Percentiles rank a stretch among this genome's conserved stretches.
Conservation (phyloP, 2,329 filamentous ascomycete species). For the Phyllosticta citrichinensis region DNA sequence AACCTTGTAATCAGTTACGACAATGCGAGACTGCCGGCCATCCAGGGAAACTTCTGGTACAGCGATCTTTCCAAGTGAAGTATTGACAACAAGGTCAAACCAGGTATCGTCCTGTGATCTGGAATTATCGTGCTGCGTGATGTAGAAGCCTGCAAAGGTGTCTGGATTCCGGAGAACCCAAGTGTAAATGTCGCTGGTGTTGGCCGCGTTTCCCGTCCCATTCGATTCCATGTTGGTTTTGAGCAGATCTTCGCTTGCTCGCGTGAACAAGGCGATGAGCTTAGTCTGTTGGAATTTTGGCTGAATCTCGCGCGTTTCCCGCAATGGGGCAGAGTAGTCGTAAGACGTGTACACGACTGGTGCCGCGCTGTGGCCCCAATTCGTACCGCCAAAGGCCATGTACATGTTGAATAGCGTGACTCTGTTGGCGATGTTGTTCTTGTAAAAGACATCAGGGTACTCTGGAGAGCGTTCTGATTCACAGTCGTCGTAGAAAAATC, state of each 20-base stretch:
- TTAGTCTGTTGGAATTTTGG: conserved; percentile 56
- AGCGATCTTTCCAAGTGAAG: conserved; percentile 44
- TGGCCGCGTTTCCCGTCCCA: conserved; percentile 39
- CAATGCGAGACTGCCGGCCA: conserved; percentile 52
- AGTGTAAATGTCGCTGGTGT: conserved; percentile 42
- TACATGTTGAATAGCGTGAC: conserved; percentile 53
- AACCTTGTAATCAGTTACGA: conserved; percentile 50
- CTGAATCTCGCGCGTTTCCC: conserved; percentile 47
- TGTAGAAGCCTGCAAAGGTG: conserved; percentile 49
- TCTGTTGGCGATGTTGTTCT: conserved; percentile 50
- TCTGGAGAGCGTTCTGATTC: conserved; percentile 45
- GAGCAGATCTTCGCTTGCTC: conserved; percentile 46
- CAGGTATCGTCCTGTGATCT: conserved; percentile 40
- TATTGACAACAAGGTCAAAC: conserved; percentile 47
- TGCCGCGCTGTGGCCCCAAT: conserved; percentile 50
- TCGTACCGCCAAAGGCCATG: conserved; percentile 57
- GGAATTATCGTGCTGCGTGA: conserved; percentile 46
- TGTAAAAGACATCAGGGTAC: conserved; percentile 55
- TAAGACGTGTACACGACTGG: conserved; percentile 50
- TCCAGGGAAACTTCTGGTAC: conserved; percentile 49
- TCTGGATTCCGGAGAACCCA: conserved; percentile 50
- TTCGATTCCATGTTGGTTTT: conserved; percentile 46
- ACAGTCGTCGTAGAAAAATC: conserved; percentile 44
- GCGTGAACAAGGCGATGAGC: conserved; percentile 49
- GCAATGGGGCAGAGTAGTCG: conserved; percentile 54